Percentiles rank a stretch among this genome's conserved stretches.
Evolutionary conservation across 345 rosid species (phyloP).

Genomic region (Isatis tinctoria): DNA sequence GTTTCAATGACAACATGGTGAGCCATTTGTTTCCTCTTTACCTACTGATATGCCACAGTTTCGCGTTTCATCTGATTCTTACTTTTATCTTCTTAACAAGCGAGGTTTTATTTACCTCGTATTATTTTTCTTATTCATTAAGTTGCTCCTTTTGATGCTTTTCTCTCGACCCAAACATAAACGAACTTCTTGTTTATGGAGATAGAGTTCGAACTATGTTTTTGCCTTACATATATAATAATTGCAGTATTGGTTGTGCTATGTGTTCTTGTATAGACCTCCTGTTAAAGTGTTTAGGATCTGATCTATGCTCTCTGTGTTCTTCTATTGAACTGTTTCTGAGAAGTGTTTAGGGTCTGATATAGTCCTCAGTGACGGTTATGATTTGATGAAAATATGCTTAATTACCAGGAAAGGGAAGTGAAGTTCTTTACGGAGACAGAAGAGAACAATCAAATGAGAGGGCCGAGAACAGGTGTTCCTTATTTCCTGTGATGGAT

Average conservation of each 20-base stretch:
- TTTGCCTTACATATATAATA: neutral
- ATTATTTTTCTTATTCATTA: neutral
- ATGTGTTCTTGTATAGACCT: neutral
- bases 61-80: neutral
- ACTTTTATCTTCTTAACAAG: neutral
- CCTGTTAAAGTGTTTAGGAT: neutral
- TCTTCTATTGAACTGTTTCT: neutral
- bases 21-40: slow-evolving; percentile 21
- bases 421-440: slow-evolving; percentile 98
- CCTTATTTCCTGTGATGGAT: slow-evolving; percentile 80
- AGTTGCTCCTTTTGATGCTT: neutral
- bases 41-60: neutral
- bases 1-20: slow-evolving; percentile 97
- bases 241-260: neutral
- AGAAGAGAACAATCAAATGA: slow-evolving; percentile 99
- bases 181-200: neutral
- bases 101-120: neutral
- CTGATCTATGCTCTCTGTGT: neutral
- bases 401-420: slow-evolving; percentile 71
- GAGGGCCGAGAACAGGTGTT: slow-evolving; percentile 98
- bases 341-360: neutral
- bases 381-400: neutral
- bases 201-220: neutral
- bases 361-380: neutral
- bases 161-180: neutral